These are phyloP conservation scores for Hypoxylon rubiginosum DNA, from an alignment of 2,329 filamentous ascomycete species.

Conservation along the genomic window DNA sequence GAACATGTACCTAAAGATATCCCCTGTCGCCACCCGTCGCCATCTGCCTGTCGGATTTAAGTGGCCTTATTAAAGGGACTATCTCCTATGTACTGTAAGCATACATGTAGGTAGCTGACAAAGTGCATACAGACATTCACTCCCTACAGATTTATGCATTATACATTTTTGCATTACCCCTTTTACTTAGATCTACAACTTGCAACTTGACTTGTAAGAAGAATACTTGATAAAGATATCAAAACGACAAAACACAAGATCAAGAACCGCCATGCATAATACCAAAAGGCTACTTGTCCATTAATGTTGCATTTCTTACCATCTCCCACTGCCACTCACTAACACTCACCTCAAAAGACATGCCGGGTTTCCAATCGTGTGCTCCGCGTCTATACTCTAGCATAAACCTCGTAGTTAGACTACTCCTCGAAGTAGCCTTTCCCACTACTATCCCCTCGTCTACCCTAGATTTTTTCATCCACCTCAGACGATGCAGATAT, in stretches of 20 bases:
- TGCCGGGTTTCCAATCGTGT: slow-evolving; percentile 25
- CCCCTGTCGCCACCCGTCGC: slow-evolving; percentile 2
- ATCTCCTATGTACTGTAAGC: too few relatives aligned
- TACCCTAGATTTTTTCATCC: slow-evolving; percentile 18
- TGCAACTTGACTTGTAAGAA: too few relatives aligned
- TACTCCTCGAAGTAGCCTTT: slow-evolving; percentile 10
- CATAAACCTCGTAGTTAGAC: slow-evolving; percentile 4
- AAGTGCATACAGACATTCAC: background rate
- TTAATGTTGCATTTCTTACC: slow-evolving; percentile 26
- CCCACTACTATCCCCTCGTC: slow-evolving; percentile 3
- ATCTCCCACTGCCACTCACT: slow-evolving; percentile 12
- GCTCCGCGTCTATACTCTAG: slow-evolving; percentile 8
- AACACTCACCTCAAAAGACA: slow-evolving; percentile 11
- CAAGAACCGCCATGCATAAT: background rate
- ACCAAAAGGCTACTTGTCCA: slow-evolving; percentile 27
- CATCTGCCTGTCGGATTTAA: background rate
- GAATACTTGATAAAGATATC: too few relatives aligned
- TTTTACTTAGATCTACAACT: background rate
- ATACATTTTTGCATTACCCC: too few relatives aligned
- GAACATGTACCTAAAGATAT: slow-evolving; percentile 14
- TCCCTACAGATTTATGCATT: too few relatives aligned
- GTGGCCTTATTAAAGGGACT: background rate
- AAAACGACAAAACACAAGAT: background rate
- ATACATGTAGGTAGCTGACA: background rate
- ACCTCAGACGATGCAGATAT: slow-evolving; percentile 17